Percentiles rank a stretch among this genome's conserved stretches.
These are phyloP conservation scores for Aspergillus cejpii DNA, from an alignment of 2,329 filamentous ascomycete genomes.

Conservation along the genomic window DNA sequence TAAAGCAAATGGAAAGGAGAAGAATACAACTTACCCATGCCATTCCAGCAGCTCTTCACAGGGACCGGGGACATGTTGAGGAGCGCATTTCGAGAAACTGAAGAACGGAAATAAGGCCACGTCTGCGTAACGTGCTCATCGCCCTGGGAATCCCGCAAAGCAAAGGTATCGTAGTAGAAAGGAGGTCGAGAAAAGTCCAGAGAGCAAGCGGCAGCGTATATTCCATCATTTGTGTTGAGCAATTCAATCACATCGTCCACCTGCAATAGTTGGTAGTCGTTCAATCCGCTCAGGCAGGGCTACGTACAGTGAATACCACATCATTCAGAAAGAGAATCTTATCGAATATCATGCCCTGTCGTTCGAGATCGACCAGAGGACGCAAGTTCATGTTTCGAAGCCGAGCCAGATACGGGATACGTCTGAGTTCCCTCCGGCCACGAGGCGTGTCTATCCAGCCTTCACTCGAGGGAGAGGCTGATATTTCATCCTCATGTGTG, in stretches of 20 bases:
- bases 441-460: slow-evolving; percentile 60
- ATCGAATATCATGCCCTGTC: slow-evolving; percentile 49
- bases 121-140: slow-evolving; percentile 57
- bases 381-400: slow-evolving; percentile 59
- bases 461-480: slow-evolving; percentile 37
- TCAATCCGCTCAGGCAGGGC: slow-evolving; percentile 8
- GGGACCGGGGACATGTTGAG: slow-evolving; percentile 49
- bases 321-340: slow-evolving; percentile 54
- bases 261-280: slow-evolving; percentile 13
- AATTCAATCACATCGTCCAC: slow-evolving; percentile 50
- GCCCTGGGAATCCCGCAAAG: slow-evolving; percentile 60
- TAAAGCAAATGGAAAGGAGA: background rate
- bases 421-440: slow-evolving; percentile 51
- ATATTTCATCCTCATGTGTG: slow-evolving; percentile 54
- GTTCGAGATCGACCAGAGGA: slow-evolving; percentile 49
- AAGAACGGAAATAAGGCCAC: slow-evolving; percentile 51
- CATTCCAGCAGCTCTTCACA: slow-evolving; percentile 64
- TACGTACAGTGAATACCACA: slow-evolving; percentile 39
- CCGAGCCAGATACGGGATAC: slow-evolving; percentile 62
- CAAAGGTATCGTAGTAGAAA: slow-evolving; percentile 68
- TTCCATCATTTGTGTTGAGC: slow-evolving; percentile 51
- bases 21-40: slow-evolving; percentile 44
- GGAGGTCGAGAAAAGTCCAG: slow-evolving; percentile 63
- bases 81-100: slow-evolving; percentile 49
- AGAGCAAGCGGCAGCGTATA: slow-evolving; percentile 63